Evolutionary conservation across 176 grass and related monocot genomes (phyloP).

Genomic region (Sorghum bicolor): DNA sequence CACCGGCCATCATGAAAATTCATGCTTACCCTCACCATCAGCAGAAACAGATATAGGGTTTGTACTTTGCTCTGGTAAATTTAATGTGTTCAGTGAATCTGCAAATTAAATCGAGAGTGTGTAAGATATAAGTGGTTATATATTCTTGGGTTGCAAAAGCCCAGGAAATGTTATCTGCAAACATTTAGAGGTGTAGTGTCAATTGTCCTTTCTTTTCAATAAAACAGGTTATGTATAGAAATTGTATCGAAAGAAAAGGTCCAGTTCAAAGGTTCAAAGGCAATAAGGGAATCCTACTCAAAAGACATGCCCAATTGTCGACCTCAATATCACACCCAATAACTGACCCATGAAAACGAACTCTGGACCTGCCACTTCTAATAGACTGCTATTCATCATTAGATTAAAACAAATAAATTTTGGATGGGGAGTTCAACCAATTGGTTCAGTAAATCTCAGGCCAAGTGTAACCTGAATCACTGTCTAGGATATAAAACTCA

Average conservation of each 20-base stretch:
- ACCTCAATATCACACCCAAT: neutral
- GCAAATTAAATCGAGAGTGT: constrained; percentile 1
- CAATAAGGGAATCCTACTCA: neutral
- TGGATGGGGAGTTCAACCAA: neutral
- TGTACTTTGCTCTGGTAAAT: constrained; percentile 44
- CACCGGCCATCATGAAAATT: constrained; percentile 32
- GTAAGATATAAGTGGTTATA: constrained; percentile 1
- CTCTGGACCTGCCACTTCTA: neutral
- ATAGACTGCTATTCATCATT: neutral
- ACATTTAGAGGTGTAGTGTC: neutral
- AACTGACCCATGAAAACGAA: neutral
- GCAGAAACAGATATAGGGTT: constrained; percentile 44
- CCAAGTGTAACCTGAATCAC: neutral
- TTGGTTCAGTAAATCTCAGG: neutral
- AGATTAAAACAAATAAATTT: neutral
- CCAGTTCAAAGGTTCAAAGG: neutral
- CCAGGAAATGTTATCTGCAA: constrained; percentile 5
- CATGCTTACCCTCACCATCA: constrained; percentile 80
- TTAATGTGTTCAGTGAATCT: constrained; percentile 52
- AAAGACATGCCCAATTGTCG: neutral
- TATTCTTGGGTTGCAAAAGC: constrained; percentile 7
- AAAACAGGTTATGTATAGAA: constrained; percentile 1
- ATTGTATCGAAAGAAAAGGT: neutral
- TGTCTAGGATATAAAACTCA: constrained; percentile 1
- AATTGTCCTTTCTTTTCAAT: neutral